A percentile compares a stretch with the other conserved stretches of the same genome.
Conservation (phyloP, 208 protist species). For the Trypanosoma melophagium region DNA sequence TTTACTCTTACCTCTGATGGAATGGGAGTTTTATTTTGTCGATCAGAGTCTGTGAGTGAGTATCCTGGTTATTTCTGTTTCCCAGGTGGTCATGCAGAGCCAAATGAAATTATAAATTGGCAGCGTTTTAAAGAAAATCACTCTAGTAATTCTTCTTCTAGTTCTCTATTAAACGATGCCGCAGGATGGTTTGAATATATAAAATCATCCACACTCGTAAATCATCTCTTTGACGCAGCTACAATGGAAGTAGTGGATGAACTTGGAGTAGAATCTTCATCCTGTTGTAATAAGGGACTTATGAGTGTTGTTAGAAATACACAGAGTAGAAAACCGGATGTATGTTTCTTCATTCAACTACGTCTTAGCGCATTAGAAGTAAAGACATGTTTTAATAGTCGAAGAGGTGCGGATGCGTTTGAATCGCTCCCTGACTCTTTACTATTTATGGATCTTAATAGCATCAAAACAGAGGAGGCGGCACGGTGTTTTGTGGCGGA, state of each 20-base stretch:
- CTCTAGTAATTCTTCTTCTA: not conserved
- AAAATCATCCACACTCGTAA: conserved; percentile 12
- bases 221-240: conserved; percentile 33
- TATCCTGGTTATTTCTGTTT: conserved; percentile 47
- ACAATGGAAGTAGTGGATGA: conserved; percentile 47
- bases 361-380: conserved; percentile 22
- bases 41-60: conserved; percentile 35
- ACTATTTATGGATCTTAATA: conserved; percentile 26
- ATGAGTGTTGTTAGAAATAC: conserved; percentile 32
- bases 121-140: not conserved
- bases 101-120: conserved; percentile 29
- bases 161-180: conserved; percentile 7
- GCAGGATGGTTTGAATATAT: conserved; percentile 31
- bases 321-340: conserved; percentile 35
- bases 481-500: conserved; percentile 28
- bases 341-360: conserved; percentile 37
- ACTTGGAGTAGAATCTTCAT: conserved; percentile 23
- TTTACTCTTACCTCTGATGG: conserved; percentile 37
- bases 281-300: conserved; percentile 34
- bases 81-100: conserved; percentile 48
- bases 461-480: conserved; percentile 5
- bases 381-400: conserved; percentile 28
- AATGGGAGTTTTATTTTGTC: conserved; percentile 36
- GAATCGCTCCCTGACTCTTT: conserved; percentile 40
- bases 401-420: conserved; percentile 36